These are phyloP conservation scores for Gryganskiella cystojenkinii DNA, from an alignment of 192 early-diverging fungal genomes.

Conservation along the genomic window DNA sequence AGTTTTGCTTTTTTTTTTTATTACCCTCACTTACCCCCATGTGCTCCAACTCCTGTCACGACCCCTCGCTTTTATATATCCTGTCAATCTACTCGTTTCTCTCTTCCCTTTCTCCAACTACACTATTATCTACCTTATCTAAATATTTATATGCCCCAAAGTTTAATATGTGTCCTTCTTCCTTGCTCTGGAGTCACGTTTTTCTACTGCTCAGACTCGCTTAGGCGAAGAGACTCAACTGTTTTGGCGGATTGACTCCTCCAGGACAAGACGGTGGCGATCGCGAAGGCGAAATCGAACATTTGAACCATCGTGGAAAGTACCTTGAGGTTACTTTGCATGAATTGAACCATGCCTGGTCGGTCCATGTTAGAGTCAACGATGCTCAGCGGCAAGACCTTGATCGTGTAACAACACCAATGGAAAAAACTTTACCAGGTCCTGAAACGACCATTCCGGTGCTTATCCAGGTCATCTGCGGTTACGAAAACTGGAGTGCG, in stretches of 20 bases:
- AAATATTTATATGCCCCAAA: too few species aligned
- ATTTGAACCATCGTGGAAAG: slow-evolving; percentile 29
- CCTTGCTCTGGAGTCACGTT: slow-evolving; percentile 23
- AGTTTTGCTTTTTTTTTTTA: not conserved
- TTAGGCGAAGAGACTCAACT: slow-evolving; percentile 29
- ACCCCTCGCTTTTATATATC: not conserved
- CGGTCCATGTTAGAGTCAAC: slow-evolving; percentile 15
- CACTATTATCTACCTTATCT: too few species aligned
- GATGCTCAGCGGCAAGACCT: not conserved
- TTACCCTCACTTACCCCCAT: not conserved
- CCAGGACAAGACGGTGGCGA: not conserved
- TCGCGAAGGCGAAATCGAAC: too few species aligned
- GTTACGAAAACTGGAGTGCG: slow-evolving; percentile 33
- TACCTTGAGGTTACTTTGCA: slow-evolving; percentile 4
- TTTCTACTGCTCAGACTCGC: slow-evolving; percentile 22
- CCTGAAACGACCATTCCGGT: not conserved
- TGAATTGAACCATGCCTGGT: slow-evolving; percentile 37
- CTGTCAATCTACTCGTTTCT: not conserved
- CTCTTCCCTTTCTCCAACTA: not conserved
- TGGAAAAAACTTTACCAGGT: not conserved
- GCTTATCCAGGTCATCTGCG: slow-evolving; percentile 19
- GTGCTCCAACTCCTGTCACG: not conserved
- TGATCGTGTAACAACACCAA: not conserved
- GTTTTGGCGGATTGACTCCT: not conserved
- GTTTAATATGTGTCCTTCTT: too few species aligned